Base-by-base conservation (phyloP, 108 stramenopile genomes). In the Aureococcus anophagefferens region DNA sequence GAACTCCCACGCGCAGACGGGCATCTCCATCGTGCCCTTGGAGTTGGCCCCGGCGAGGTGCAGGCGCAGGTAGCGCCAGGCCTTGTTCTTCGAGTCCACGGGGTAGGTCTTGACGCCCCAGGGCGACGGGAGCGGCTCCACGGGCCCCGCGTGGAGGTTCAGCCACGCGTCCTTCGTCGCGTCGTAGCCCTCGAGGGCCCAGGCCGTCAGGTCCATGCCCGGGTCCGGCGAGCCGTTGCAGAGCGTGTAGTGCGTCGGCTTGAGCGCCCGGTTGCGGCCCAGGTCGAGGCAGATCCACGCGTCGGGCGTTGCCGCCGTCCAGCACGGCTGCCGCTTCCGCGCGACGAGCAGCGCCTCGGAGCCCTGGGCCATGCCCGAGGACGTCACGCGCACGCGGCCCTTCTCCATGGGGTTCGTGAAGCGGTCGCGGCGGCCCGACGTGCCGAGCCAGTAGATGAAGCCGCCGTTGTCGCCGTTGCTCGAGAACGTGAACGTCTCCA, bases 191-290 rank as follows among this genome's bases (percentile, higher is more conserved):
- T 77, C 96, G 51, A 97, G 71, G 14, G 94, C 96, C 33, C 78
- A 70, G 69, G 95, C 90, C 33, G 90, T 84, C 0, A 93, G 87
- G 66, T 93, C 91, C 87, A 91, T 85, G 70, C 87, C 82, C 25
- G 51, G 77, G 66, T 66, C 84, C 18, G 68, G 29, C 21, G 18
- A 79, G 44, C 89, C 90, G 76, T 87, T 76, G 28, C 85, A 89
- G 13, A 90, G 93, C 93, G 95, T 94, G 71, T 63, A 72, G 65
- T 77, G 77, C 40, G 63, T 77, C 44, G 75, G 71, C n/a, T 40
- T n/a, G 64, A 77, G 66, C 25, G 33, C 72, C 64, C 77, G 75
- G 59, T 75, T 37, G 37, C 34, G 37, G 28, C 77, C 77, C 31
- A 77, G 71, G 71, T 77, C 77, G 70, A 77, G 13, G 44, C 77